These are phyloP conservation scores for Alternaria sp. DNA, from an alignment of 2,329 filamentous ascomycete species.

Conservation along the genomic window DNA sequence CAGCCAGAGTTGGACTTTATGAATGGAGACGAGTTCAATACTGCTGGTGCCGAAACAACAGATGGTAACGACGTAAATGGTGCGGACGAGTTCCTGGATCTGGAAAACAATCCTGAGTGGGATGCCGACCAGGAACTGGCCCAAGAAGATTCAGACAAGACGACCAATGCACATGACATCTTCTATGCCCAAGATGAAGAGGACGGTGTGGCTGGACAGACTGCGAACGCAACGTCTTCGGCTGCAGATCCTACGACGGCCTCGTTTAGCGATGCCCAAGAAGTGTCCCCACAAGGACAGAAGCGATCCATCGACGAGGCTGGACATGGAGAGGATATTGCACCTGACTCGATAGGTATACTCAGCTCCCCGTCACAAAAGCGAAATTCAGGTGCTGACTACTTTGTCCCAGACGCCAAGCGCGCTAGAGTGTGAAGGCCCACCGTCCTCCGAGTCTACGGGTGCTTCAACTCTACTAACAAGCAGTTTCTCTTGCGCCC, in stretches of 20 bases:
- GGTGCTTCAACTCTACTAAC: slow-evolving; percentile 30
- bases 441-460: slow-evolving; percentile 31
- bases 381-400: slow-evolving; percentile 22
- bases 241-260: slow-evolving; percentile 38
- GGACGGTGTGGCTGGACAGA: slow-evolving; percentile 35
- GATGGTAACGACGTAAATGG: slow-evolving; percentile 23
- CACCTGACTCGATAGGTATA: slow-evolving; percentile 43
- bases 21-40: slow-evolving; percentile 21
- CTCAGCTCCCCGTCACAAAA: background rate
- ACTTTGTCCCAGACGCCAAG: slow-evolving; percentile 39
- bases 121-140: slow-evolving; percentile 23
- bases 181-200: slow-evolving; percentile 32
- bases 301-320: slow-evolving; percentile 49
- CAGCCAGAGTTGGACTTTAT: slow-evolving; percentile 26
- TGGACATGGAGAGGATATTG: slow-evolving; percentile 38
- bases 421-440: slow-evolving; percentile 42
- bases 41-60: slow-evolving; percentile 17
- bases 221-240: slow-evolving; percentile 38
- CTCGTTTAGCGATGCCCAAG: slow-evolving; percentile 36
- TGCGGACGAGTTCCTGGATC: slow-evolving; percentile 31
- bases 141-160: slow-evolving; percentile 20
- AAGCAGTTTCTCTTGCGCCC: slow-evolving; percentile 19
- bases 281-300: slow-evolving; percentile 42
- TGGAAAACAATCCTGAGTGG: slow-evolving; percentile 34
- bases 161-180: slow-evolving; percentile 23